Evolutionary conservation across 2,329 filamentous ascomycete genomes (phyloP).

Genomic region (Coniella lustricola): DNA sequence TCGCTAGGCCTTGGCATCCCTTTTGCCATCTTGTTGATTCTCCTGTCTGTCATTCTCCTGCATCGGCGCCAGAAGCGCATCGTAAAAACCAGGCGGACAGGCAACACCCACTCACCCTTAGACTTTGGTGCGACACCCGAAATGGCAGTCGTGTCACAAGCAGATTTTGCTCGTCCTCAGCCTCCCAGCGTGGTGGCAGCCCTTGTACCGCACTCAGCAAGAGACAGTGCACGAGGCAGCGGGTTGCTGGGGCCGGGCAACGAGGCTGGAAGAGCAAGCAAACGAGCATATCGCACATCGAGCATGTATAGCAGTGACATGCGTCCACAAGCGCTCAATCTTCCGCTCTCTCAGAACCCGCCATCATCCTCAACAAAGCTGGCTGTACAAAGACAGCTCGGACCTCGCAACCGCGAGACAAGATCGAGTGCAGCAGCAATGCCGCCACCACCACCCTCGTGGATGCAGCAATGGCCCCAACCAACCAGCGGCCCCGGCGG

Average conservation of each 20-base stretch:
- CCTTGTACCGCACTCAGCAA: neutral
- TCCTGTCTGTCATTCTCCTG: constrained; percentile 1
- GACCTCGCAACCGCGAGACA: neutral
- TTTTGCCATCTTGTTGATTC: constrained; percentile 4
- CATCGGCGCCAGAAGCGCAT: constrained; percentile 9
- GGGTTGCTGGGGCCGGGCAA: neutral
- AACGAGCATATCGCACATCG: neutral
- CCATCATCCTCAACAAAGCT: neutral
- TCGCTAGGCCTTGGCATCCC: constrained; percentile 13
- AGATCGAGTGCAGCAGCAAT: neutral
- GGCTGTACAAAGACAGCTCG: neutral
- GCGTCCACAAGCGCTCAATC: neutral
- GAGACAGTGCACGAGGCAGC: neutral
- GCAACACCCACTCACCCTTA: neutral
- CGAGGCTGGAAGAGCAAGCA: neutral
- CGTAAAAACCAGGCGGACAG: neutral
- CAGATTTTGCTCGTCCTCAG: neutral
- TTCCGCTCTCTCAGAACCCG: neutral
- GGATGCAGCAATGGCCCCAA: neutral
- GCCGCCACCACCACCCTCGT: neutral
- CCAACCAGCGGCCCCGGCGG: neutral
- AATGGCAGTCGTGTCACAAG: constrained; percentile 2
- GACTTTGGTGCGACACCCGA: constrained; percentile 3
- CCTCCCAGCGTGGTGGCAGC: neutral
- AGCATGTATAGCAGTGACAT: constrained; percentile 2